phyloP scores from a whole-genome alignment of 2,329 filamentous ascomycete genomes.

The Sarocladium brachiariae region DNA sequence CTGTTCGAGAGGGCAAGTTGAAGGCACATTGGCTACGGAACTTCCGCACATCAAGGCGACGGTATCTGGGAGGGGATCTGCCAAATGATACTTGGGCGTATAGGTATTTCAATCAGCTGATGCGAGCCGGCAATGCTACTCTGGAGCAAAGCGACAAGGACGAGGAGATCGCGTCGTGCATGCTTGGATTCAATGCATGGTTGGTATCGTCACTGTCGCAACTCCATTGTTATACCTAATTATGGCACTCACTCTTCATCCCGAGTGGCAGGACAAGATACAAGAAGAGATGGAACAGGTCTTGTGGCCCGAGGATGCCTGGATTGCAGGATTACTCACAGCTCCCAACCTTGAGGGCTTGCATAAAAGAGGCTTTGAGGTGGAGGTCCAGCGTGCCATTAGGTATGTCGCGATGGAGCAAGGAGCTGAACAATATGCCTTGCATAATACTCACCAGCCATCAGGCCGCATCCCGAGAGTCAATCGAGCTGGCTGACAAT shows the following conservation, averaged over 20 bases:
- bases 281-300: constrained; percentile 52
- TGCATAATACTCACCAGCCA: too few relatives aligned
- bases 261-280: constrained; percentile 44
- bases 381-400: constrained; percentile 51
- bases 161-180: constrained; percentile 41
- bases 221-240: constrained; percentile 7
- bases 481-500: constrained; percentile 45
- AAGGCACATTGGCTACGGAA: constrained; percentile 39
- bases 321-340: constrained; percentile 40
- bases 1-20: constrained; percentile 34
- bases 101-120: constrained; percentile 39
- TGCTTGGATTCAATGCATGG: constrained; percentile 46
- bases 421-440: background rate
- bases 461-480: constrained; percentile 35
- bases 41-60: constrained; percentile 32
- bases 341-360: constrained; percentile 46
- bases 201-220: constrained; percentile 35
- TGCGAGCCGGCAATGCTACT: constrained; percentile 29
- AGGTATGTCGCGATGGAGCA: constrained; percentile 24
- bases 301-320: constrained; percentile 47
- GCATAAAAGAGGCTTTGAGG: constrained; percentile 51
- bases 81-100: constrained; percentile 40
- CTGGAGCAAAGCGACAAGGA: constrained; percentile 35
- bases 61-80: constrained; percentile 33
- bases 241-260: constrained; percentile 24